phyloP scores from a whole-genome alignment of 2,329 filamentous ascomycete species.

The Onygenales sp. region DNA sequence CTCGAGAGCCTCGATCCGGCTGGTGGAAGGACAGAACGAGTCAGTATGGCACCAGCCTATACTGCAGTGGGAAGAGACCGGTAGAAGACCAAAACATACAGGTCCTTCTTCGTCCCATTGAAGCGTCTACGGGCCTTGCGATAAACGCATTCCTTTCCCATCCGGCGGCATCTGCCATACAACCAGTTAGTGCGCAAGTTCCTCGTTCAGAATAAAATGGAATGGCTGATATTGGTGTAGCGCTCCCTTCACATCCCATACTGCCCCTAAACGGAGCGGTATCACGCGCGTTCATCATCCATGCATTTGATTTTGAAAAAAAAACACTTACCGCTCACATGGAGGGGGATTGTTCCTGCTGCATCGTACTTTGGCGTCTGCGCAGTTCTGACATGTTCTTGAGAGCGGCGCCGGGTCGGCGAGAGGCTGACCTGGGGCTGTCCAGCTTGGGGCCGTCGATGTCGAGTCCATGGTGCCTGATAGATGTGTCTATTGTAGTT shows the following conservation, averaged over 20 bases:
- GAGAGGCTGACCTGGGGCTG: no score
- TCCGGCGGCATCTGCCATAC: conserved; percentile 22
- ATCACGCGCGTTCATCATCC: not conserved
- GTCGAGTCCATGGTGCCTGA: no score
- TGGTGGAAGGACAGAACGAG: conserved; percentile 3
- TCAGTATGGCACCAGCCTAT: no score
- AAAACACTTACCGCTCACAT: conserved; percentile 7
- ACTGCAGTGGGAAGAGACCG: no score
- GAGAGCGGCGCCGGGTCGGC: not conserved
- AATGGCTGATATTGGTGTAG: no score
- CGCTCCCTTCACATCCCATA: no score
- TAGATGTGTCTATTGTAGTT: no score
- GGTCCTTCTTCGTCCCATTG: conserved; percentile 27
- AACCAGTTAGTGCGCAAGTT: not conserved
- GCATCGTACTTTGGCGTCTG: conserved; percentile 17
- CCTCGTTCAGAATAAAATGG: no score
- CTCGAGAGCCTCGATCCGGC: conserved; percentile 28
- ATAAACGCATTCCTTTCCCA: conserved; percentile 27
- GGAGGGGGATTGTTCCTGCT: conserved; percentile 3
- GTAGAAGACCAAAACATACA: conserved; percentile 11
- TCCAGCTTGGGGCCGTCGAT: no score
- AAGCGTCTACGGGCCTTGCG: conserved; percentile 26
- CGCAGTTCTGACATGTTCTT: conserved; percentile 14
- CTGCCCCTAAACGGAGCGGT: no score
- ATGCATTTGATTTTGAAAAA: not conserved